Base-by-base conservation (phyloP, 1,284 basidiomycete genomes). In the Moesziomyces sp. region DNA sequence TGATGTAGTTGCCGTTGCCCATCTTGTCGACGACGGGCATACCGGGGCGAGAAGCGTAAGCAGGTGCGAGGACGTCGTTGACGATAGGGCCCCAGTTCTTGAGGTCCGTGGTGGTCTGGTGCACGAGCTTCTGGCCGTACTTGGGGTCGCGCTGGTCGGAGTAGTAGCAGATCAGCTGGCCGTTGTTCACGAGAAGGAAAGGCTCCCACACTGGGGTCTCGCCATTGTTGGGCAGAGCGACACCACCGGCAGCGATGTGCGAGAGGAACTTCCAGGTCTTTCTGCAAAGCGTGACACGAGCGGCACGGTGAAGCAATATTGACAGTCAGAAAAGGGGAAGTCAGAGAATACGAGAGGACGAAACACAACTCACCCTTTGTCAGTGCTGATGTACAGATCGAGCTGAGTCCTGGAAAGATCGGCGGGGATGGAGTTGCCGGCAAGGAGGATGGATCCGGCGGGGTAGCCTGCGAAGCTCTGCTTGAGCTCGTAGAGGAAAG, bases 131-230 rank as follows among this genome's bases (percentile, higher is more conserved):
- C 67, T 85, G 84, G 5, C 83, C 84, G 60, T 85, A 79, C 13
- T 30, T 56, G 16, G 83, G 72, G 57, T 85, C 84, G 5, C 84
- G 80, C 62, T 85, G 84, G 60, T 85, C 85, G 7, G 84, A 85
- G 75, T 85, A 85, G 74, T 82, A 85, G 53, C 81, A 70, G 52
- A 85, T 77, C 23, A 85, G 71, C 66, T 84, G 77, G 56, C 77
- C 70, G 47, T 84, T 78, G 69, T 79, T 81, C 16, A 77, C 72
- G 55, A 84, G 68, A 48, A 85, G 56, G 74, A 83, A 85, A 3
- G 84, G 84, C 69, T 84, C 84, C 84, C 84, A 85, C 5, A 85
- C 79, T 1, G 84, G 83, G 3, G 82, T 84, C 54, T 74, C 52
- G 42, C 79, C 82, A 47, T 81, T 80, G 38, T 64, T 63, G 43